Conservation (phyloP, 768 basidiomycete species). For the Boletus edulis region DNA sequence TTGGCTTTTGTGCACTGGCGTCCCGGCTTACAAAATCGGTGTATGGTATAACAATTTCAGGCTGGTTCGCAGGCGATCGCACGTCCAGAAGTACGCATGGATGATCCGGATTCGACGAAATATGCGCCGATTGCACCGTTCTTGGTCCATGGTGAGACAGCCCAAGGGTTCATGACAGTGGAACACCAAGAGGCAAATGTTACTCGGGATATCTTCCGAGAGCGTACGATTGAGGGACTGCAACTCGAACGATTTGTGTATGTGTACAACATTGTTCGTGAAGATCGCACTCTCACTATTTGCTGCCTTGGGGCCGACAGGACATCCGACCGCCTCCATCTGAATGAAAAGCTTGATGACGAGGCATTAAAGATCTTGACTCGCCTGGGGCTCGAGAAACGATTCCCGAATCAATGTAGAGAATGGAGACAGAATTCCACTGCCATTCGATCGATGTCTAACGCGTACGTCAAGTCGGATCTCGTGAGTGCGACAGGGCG, state of each 20-base stretch:
- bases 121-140: conserved; percentile 17
- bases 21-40: background rate
- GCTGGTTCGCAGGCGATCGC: conserved; percentile 11
- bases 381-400: conserved; percentile 25
- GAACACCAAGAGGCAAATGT: conserved; percentile 17
- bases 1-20: background rate
- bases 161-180: conserved; percentile 40
- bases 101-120: conserved; percentile 5
- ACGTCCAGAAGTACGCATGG: conserved; percentile 4
- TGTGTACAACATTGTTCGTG: too few relatives aligned
- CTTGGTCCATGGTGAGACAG: conserved; percentile 40
- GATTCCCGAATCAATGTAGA: conserved; percentile 24
- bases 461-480: background rate
- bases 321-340: conserved; percentile 16
- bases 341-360: conserved; percentile 23
- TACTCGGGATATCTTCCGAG: background rate
- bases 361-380: conserved; percentile 28
- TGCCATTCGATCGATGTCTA: background rate
- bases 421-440: too few relatives aligned
- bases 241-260: too few relatives aligned
- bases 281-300: too few relatives aligned
- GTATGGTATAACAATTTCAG: too few relatives aligned
- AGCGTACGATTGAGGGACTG: too few relatives aligned
- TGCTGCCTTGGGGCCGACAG: too few relatives aligned
- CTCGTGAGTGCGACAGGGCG: background rate